Evolutionary conservation across 345 rosid species (phyloP), one percentile per base, ranked within the genome.

Genomic region (Carallia pectinifolia): DNA sequence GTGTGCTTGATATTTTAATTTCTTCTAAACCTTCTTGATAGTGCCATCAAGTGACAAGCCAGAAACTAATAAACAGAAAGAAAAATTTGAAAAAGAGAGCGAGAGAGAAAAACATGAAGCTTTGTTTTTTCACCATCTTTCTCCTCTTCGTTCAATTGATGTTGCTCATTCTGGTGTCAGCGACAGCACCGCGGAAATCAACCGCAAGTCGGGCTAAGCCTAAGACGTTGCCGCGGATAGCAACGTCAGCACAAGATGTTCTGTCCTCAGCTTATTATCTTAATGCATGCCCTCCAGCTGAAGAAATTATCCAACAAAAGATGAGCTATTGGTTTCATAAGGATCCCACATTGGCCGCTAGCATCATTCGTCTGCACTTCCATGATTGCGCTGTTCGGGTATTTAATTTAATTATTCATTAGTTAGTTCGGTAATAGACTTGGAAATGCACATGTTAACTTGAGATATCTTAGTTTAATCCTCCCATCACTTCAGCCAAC

Each of bases 371-470:
- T 53, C 38, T 75, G 52, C 74, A 75, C 62, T 75, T 75, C 62
- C 79, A 75, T 63, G 79, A 75, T 33, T 75, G 70, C 31, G 66
- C 69, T 37, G 61, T 75, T 30, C 64, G 79, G 61, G 77, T 74
- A 68, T 18, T 53, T 23, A 23, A 23, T 23, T 23, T 16, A 15
- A 6, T 29, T 10, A 17, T 6, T 29, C 58, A 12, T 53, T 38
- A 38, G 40, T 38, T 38, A 38, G 40, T 38, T 38, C 8, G 6
- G 7, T 38, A 38, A 6, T 40, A 40, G 47, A 40, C 47, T 40
- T 40, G 47, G 8, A 40, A 12, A 40, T 2, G 1, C 8, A 40
- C 47, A 9, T 9, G 12, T 40, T 7, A 39, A 39, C 8, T 39
- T 40, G 47, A 8, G 2, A 40, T 23, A 23, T 23, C 23, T 23